Evolutionary conservation across 108 stramenopile species (phyloP), one percentile per base, ranked within the genome.

Genomic region (Skeletonema grethae): DNA sequence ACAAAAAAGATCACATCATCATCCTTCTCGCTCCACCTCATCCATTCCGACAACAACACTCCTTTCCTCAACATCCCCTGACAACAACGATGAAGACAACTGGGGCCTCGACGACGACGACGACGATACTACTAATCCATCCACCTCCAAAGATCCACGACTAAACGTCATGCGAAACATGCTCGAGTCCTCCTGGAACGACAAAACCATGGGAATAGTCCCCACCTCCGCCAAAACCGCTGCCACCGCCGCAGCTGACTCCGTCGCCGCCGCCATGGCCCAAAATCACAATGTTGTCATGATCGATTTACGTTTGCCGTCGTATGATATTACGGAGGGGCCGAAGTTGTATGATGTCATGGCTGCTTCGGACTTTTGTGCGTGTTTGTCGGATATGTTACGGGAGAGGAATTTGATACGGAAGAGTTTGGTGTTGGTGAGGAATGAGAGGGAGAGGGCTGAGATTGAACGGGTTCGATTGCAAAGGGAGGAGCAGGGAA

Each of bases 141-240:
- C 60, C 20, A 5, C 18, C 1, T 28, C 25, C 1, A 1, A 28
- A 22, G 70, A 72, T 60, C 69, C 70, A 4, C 58, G 76, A 32
- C 25, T 82, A 22, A 48, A 73, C 7, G 72, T 73, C 4, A 75
- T 83, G 82, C 57, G 82, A 70, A 55, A 61, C 0, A 57, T 83
- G 18, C 73, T 83, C 3, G 82, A 83, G 39, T 75, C 73, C 5
- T 83, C 82, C 11, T 83, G 82, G 82, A 53, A 79, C 59, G 73
- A 35, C 11, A 24, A 43, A 3, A n/a, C 39, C 1, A 83, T 83
- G 82, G 82, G 82, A 0, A n/a, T 18, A 9, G 67, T 83, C 11
- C 82, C 82, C 8, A 70, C 24, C 8, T 20, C 7, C 0, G 67
- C 82, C 0, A 56, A 68, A 18, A 57, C 61, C 15, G 82, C 77